These are phyloP conservation scores for Zalaria obscura DNA, from an alignment of 2,329 filamentous ascomycete genomes.

Conservation along the genomic window DNA sequence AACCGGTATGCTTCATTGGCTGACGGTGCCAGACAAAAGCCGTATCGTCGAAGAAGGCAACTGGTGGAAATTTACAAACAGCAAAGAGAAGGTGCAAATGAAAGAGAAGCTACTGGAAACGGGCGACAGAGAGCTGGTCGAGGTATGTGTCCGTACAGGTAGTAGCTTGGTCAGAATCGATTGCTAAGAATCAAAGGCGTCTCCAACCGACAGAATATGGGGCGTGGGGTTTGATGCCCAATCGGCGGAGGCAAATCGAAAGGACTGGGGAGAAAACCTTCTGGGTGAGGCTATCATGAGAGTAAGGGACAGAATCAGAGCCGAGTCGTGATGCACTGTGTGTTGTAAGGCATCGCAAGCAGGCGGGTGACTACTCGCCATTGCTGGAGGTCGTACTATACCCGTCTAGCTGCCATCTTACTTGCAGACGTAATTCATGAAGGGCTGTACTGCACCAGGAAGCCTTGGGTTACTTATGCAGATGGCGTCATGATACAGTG, in stretches of 20 bases:
- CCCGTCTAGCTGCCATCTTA: not conserved
- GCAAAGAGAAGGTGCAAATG: constrained; percentile 27
- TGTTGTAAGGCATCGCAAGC: too few relatives aligned
- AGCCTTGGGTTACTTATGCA: too few relatives aligned
- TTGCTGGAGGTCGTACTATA: too few relatives aligned
- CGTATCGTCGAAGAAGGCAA: constrained; percentile 45
- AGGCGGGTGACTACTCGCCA: too few relatives aligned
- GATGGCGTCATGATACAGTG: too few relatives aligned
- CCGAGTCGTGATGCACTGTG: constrained; percentile 14
- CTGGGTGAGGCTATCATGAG: constrained; percentile 49
- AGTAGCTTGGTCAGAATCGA: not conserved
- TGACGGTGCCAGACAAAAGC: not conserved
- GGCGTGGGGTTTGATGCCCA: constrained; percentile 46
- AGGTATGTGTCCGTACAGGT: constrained; percentile 29
- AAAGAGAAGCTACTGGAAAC: constrained; percentile 40
- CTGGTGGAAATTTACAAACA: constrained; percentile 43
- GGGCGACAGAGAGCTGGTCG: constrained; percentile 45
- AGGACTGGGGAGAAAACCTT: constrained; percentile 49
- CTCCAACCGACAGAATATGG: constrained; percentile 48
- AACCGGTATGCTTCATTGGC: not conserved
- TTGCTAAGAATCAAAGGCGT: constrained; percentile 15
- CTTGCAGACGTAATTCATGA: too few relatives aligned
- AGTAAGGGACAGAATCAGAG: constrained; percentile 38
- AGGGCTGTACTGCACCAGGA: too few relatives aligned
- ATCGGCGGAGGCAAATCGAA: constrained; percentile 32